phyloP scores from a whole-genome alignment of 257 asterid genomes.

The Solanum chilense region DNA sequence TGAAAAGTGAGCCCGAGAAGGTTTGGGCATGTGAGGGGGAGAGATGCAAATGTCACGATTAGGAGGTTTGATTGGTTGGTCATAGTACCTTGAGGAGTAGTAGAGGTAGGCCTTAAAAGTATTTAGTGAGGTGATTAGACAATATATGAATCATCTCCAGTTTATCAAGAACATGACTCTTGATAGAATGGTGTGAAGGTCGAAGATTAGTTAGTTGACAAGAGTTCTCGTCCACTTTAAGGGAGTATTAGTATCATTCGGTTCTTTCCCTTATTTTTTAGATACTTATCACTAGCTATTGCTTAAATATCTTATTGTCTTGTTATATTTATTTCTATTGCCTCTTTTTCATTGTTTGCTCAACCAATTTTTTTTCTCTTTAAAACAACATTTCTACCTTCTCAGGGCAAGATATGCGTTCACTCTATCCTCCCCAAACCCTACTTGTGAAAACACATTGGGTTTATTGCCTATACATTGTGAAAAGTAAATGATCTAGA shows the following conservation, averaged over 20 bases:
- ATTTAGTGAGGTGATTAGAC: neutral
- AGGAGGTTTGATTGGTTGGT: neutral
- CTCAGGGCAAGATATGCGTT: too few relatives aligned
- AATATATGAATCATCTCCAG: neutral
- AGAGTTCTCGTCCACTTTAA: neutral
- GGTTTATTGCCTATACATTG: too few relatives aligned
- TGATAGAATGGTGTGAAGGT: neutral
- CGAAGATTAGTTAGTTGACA: neutral
- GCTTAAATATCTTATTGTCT: neutral
- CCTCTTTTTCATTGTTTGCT: neutral
- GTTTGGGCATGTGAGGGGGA: neutral
- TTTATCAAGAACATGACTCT: neutral
- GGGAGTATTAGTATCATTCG: neutral
- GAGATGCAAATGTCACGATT: too few relatives aligned
- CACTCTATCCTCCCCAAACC: too few relatives aligned
- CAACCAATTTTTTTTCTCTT: neutral
- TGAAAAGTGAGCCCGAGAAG: too few relatives aligned
- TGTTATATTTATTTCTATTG: neutral
- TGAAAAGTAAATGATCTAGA: too few relatives aligned
- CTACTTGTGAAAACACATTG: too few relatives aligned
- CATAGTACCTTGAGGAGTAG: neutral
- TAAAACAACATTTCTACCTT: too few relatives aligned
- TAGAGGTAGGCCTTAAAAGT: neutral
- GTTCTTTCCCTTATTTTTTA: neutral
- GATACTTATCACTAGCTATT: neutral